Base-by-base conservation (phyloP, 805 yeast species). In the Kregervanrija delftensis region DNA sequence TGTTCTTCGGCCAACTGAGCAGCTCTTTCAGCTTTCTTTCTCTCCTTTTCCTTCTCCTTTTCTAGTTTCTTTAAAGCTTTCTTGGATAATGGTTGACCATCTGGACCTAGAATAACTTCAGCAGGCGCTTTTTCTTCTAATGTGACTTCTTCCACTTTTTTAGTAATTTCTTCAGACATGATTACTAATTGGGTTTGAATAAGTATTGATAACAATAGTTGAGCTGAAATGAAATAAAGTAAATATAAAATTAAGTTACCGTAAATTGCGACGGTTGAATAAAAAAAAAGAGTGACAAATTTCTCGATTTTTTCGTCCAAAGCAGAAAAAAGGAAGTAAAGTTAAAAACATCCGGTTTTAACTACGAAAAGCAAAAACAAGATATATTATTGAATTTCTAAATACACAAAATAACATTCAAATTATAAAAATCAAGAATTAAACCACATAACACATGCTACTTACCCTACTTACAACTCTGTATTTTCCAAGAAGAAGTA, bases 41-140 rank as follows among this genome's bases (percentile, higher is more conserved):
- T 81, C 54, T 83, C 95, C 73, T 91, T 91, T 68, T 90, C 97
- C 61, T 77, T 80, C 67, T 87, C 96, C 61, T 91, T 91, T 65
- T 86, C 93, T 50, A 93, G 76, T 72, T 93, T 93, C 76, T 93
- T 93, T 58, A 93, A 71, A 2, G 96, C 99, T 64, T 90, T 93
- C 69, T 93, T 93, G 46, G 95, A 83, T 55, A 88, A 70, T 28
- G 96, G 96, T 67, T 76, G 81, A 37, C 96, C 96, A 61, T 85
- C 91, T 33, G 61, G 61, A 32, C 68, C 67, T n/a, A 62, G 51
- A 17, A 60, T 48, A 40, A 53, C 56, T 33, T 46, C 59, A 35
- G 49, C 46, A 8, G 52, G 51, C 5, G 47, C 22, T 5, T 30
- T 41, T 17, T 47, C 53, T 16, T 46, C 47, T 28, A 61, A 34